Percentiles rank a stretch among this genome's conserved stretches.
phyloP scores from a whole-genome alignment of 179 eudicot genomes.

The Beta corolliflora region DNA sequence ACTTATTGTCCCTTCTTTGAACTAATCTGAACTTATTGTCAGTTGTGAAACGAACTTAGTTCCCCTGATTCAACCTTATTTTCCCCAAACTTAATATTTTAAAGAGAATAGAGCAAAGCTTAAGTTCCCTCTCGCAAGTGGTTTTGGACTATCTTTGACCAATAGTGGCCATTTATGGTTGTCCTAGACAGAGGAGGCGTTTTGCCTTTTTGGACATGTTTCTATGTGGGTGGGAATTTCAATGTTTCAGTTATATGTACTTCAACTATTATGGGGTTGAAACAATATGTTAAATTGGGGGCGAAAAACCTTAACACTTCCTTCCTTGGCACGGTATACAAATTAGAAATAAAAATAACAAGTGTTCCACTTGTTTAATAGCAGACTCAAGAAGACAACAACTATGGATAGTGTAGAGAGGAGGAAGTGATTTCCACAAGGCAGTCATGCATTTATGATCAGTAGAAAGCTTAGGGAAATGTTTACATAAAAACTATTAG shows the following conservation, averaged over 20 bases:
- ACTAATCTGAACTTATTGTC: not conserved
- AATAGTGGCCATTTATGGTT: not conserved
- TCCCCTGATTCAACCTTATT: fast-evolving
- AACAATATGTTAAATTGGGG: not conserved
- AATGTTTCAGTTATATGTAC: no score
- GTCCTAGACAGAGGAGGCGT: not conserved
- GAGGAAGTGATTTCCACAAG: not conserved
- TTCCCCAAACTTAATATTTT: not conserved
- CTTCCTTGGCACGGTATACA: no score
- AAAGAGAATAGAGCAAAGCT: not conserved
- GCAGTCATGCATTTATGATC: not conserved
- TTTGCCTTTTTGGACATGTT: not conserved
- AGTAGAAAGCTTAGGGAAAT: not conserved
- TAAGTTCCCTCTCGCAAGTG: not conserved
- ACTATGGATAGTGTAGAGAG: not conserved
- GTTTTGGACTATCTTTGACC: not conserved
- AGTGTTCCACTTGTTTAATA: not conserved
- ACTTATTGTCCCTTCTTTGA: not conserved
- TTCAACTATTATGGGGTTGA: not conserved
- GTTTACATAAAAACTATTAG: not conserved
- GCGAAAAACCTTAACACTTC: no score
- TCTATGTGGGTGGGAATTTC: not conserved
- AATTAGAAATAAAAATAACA: not conserved
- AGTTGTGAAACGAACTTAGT: not conserved
- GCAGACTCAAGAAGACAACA: not conserved